These are phyloP conservation scores for Penicillium sp. DNA, from an alignment of 2,329 filamentous ascomycete genomes.

Conservation along the genomic window DNA sequence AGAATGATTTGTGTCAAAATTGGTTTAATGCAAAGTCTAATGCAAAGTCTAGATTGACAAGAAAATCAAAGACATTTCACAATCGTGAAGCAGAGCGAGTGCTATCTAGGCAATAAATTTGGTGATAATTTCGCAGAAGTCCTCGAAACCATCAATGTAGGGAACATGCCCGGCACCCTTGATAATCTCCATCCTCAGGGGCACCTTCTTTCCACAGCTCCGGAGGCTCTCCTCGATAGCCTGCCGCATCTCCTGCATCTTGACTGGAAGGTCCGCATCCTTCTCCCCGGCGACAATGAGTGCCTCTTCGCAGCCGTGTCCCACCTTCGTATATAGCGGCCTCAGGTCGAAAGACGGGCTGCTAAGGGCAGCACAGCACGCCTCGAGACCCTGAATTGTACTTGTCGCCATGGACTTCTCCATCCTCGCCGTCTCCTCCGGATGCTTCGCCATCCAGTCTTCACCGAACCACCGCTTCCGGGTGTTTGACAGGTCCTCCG, in stretches of 20 bases:
- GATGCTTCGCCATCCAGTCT: conserved; percentile 38
- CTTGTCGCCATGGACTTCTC: conserved; percentile 39
- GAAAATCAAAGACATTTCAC: conserved; percentile 1
- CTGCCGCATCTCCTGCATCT: conserved; percentile 42
- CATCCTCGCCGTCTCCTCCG: conserved; percentile 39
- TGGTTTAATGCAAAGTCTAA: background rate
- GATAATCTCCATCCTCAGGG: conserved; percentile 7
- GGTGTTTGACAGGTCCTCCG: conserved; percentile 32
- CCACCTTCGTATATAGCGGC: conserved; percentile 34
- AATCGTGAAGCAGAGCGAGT: background rate
- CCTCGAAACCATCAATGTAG: conserved; percentile 7
- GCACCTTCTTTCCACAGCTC: conserved; percentile 6
- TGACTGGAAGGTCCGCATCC: conserved; percentile 42
- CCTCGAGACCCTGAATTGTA: conserved; percentile 44
- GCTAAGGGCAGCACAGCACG: conserved; percentile 43
- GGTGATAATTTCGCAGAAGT: conserved; percentile 6
- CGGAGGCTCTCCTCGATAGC: conserved; percentile 29
- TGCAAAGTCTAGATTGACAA: conserved; percentile 1
- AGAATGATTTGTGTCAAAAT: background rate
- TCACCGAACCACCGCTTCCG: conserved; percentile 47
- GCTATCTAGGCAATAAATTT: conserved; percentile 4
- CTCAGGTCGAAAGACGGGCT: conserved; percentile 42
- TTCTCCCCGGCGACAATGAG: conserved; percentile 45
- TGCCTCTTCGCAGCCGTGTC: conserved; percentile 35
- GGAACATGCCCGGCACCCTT: conserved; percentile 7